phyloP scores from a whole-genome alignment of 2,329 filamentous ascomycete species.

The Pestalotiopsis sp. region DNA sequence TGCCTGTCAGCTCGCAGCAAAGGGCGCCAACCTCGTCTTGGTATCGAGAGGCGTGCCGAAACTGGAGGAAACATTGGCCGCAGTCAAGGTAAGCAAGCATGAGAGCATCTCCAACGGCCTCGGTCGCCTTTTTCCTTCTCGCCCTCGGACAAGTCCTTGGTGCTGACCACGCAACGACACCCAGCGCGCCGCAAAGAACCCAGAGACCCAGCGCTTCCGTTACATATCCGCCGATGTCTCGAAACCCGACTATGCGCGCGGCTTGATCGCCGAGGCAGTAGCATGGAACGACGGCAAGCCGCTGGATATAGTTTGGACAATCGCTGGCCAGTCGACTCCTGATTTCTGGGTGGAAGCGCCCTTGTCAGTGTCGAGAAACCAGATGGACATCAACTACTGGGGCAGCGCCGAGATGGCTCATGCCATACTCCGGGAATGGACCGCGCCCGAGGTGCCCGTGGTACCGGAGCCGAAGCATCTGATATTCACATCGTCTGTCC shows the following conservation, averaged over 20 bases:
- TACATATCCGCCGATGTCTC: slow-evolving; percentile 84
- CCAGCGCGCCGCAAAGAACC: slow-evolving; percentile 67
- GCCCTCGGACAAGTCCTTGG: neutral
- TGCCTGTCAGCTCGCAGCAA: slow-evolving; percentile 73
- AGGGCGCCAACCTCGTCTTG: slow-evolving; percentile 86
- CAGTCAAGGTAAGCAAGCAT: slow-evolving; percentile 28
- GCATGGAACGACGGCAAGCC: slow-evolving; percentile 75
- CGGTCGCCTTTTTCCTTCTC: neutral
- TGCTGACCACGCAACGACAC: neutral
- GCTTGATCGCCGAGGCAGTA: slow-evolving; percentile 72
- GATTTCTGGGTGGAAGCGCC: slow-evolving; percentile 78
- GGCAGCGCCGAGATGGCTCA: slow-evolving; percentile 85
- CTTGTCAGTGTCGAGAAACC: slow-evolving; percentile 66
- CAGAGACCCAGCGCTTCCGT: slow-evolving; percentile 75
- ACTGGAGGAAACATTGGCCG: slow-evolving; percentile 70
- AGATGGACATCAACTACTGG: slow-evolving; percentile 95
- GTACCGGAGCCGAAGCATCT: slow-evolving; percentile 69
- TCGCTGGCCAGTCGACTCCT: slow-evolving; percentile 76
- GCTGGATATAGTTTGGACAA: slow-evolving; percentile 90
- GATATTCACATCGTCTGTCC: slow-evolving; percentile 81
- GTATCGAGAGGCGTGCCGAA: slow-evolving; percentile 78
- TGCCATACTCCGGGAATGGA: slow-evolving; percentile 76
- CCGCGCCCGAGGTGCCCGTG: slow-evolving; percentile 50
- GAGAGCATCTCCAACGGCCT: neutral
- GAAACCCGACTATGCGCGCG: slow-evolving; percentile 66